Base-by-base conservation (phyloP, 2,329 filamentous ascomycete species). In the Pseudogymnoascus sp. region DNA sequence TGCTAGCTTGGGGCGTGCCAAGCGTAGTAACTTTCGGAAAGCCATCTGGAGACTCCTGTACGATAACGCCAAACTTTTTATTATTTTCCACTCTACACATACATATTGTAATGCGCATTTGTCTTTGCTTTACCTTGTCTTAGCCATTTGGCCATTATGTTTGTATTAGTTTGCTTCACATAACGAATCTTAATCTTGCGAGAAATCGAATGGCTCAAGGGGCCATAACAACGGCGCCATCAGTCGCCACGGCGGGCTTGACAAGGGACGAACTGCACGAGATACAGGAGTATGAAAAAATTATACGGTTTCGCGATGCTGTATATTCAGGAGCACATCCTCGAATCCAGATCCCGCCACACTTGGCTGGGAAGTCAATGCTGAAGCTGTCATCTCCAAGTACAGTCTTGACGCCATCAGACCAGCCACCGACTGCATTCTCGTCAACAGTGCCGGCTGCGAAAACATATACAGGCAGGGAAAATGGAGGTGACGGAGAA, bases 271-370 rank as follows among this genome's bases (percentile, higher is more conserved):
- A 84, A 67, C 72, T 80, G 63, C 78, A 81, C 70, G 84, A 88
- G 71, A 76, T 88, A 59, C 75, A 80, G 69, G 85, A 92, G 75
- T 94, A 91, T 78, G 83, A 88, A 72, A 91, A 88, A 77, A 89
- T 97, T 70, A 74, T 96, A 71, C 84, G 81, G 68, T 86, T 97
- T 75, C 88, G 87, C 75, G 89, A 96, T 78, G 81, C 86, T 68
- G 83, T 97, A 69, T 80, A 94, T 72, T 84, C 90, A 74, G 92
- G 92, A 72, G 85, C 82, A 69, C 88, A 92, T 71, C 81, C 84
- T 59, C 81, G 77, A 69, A 81, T 88, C 75, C 86, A 84, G 72
- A 72, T 80, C 35, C 79, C 81, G 63, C 69, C 76, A 63, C 76
- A 78, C 71, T 68, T 78, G 65, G 69, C 68, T 65, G 68, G 65